Percentiles rank a stretch among this genome's conserved stretches.
Conservation (phyloP, 108 stramenopile genomes). For the Nitzschia inconspicua region DNA sequence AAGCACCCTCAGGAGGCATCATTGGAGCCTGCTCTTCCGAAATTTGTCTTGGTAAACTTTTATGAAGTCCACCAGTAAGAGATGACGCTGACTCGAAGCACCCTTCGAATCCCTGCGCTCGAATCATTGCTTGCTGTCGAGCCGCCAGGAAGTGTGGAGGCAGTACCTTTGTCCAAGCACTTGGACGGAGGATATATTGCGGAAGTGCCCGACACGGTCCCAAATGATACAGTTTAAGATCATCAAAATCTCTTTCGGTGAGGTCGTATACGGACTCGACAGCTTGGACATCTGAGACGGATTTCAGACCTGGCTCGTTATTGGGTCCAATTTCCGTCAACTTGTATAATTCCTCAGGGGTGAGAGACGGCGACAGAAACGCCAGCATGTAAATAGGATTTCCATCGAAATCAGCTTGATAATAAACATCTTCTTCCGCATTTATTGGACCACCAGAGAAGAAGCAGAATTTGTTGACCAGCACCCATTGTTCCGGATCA, state of each 20-base stretch:
- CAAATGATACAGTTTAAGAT: constrained; percentile 81
- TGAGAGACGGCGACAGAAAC: constrained; percentile 75
- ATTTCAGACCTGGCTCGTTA: constrained; percentile 51
- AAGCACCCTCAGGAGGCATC: too few species aligned
- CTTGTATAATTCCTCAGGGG: constrained; percentile 77
- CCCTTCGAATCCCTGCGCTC: constrained; percentile 51
- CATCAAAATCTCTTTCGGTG: constrained; percentile 79
- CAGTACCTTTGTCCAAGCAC: constrained; percentile 80
- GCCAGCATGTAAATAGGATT: constrained; percentile 86
- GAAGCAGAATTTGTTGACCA: constrained; percentile 88
- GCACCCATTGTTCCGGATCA: constrained; percentile 75
- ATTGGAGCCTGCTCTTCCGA: constrained; percentile 8
- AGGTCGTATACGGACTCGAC: constrained; percentile 84
- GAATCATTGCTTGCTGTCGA: constrained; percentile 58
- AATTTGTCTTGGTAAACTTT: too few species aligned
- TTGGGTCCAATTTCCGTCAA: constrained; percentile 30
- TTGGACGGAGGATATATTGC: constrained; percentile 72
- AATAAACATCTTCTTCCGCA: constrained; percentile 86
- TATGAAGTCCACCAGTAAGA: too few species aligned
- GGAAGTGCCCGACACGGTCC: constrained; percentile 85
- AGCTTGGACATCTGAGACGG: constrained; percentile 62
- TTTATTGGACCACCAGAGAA: constrained; percentile 89
- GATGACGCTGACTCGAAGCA: too few species aligned
- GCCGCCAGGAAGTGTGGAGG: constrained; percentile 78
- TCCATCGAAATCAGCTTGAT: constrained; percentile 82